Conservation (phyloP, 352 stramenopile genomes). For the Pythium folliculosum region DNA sequence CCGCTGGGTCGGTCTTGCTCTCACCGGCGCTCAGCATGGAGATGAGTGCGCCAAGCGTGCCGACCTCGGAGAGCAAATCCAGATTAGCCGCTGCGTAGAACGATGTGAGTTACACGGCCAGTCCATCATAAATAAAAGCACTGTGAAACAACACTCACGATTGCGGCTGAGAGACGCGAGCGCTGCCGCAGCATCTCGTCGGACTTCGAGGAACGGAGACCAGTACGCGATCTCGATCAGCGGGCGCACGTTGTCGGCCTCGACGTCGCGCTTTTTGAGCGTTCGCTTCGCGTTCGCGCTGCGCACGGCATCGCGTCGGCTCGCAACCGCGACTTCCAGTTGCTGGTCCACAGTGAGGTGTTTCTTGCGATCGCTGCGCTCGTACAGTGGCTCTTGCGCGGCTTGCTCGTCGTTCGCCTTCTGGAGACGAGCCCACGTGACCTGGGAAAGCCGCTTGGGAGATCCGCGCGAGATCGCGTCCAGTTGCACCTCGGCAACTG, state of each 20-base stretch:
- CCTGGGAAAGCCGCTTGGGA: slow-evolving; percentile 26
- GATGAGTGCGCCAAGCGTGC: slow-evolving; percentile 68
- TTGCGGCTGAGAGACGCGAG: slow-evolving; percentile 79
- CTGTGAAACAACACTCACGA: slow-evolving; percentile 26
- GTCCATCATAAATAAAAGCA: neutral
- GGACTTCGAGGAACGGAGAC: slow-evolving; percentile 81
- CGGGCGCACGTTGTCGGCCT: slow-evolving; percentile 64
- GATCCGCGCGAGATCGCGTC: slow-evolving; percentile 27
- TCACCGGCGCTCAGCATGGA: slow-evolving; percentile 65
- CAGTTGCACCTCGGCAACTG: slow-evolving; percentile 22
- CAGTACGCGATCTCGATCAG: slow-evolving; percentile 89
- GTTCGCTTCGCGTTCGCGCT: slow-evolving; percentile 24
- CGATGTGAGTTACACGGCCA: too few species aligned
- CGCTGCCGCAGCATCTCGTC: slow-evolving; percentile 71
- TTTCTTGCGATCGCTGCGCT: slow-evolving; percentile 7
- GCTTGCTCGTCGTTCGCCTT: slow-evolving; percentile 19
- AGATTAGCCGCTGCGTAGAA: slow-evolving; percentile 78
- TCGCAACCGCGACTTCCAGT: slow-evolving; percentile 18
- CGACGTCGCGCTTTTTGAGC: slow-evolving; percentile 55
- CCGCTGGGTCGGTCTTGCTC: slow-evolving; percentile 53
- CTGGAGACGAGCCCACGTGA: slow-evolving; percentile 29
- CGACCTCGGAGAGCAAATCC: slow-evolving; percentile 63
- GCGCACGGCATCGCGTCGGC: slow-evolving; percentile 22
- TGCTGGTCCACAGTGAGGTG: slow-evolving; percentile 28
- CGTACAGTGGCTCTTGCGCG: slow-evolving; percentile 2